Conservation (phyloP, 2,329 filamentous ascomycete species). For the Penicillium italicum region DNA sequence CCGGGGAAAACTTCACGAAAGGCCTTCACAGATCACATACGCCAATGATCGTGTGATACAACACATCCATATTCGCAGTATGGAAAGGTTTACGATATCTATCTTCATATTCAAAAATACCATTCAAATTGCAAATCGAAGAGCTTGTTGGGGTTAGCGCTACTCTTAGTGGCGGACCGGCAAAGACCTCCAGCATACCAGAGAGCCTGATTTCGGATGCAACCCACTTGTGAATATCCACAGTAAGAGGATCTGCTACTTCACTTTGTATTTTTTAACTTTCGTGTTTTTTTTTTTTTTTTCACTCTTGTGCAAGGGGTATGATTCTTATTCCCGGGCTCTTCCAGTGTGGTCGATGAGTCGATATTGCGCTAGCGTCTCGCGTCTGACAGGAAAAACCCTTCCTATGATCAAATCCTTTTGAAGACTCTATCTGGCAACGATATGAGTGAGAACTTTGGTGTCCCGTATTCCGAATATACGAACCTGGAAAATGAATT, state of each 20-base stretch:
- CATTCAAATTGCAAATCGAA: background rate
- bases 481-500: constrained; percentile 9
- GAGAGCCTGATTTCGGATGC: constrained; percentile 8
- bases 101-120: background rate
- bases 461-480: constrained; percentile 1
- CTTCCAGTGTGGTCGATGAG: background rate
- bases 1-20: background rate
- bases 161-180: constrained; percentile 18
- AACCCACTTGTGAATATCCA: constrained; percentile 4
- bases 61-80: background rate
- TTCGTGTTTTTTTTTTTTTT: background rate
- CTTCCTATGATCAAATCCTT: background rate
- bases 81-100: background rate
- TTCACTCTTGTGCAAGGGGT: background rate
- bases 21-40: no score
- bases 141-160: background rate
- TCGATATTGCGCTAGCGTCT: background rate
- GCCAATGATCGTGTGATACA: background rate
- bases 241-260: background rate
- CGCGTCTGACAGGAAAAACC: background rate
- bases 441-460: constrained; percentile 9
- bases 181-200: constrained; percentile 24
- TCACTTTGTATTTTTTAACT: background rate
- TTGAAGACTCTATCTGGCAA: background rate
- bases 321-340: background rate